Base-by-base conservation (phyloP, 2,329 filamentous ascomycete genomes). In the Neonectria magnoliae region DNA sequence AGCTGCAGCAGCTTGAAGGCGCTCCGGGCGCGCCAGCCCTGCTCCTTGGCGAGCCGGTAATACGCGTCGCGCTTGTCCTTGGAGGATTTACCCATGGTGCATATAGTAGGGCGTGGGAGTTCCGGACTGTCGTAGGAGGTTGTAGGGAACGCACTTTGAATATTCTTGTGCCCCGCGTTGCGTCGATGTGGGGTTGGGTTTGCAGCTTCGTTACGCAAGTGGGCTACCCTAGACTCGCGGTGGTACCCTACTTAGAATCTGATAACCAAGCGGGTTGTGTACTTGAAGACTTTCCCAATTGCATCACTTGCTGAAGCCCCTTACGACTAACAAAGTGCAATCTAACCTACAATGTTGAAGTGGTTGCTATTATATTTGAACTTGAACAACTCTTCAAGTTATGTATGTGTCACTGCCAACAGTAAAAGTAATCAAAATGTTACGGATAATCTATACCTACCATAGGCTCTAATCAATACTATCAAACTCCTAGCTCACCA, bases 61-160 rank as follows among this genome's bases (percentile, higher is more conserved):
- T 99, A 99, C 50, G 94, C 94, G 79, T 99, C 96, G 57, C 96
- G 92, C 82, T 99, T 99, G 77, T 99, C 96, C 81, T 99, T 99
- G 52, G 95, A 98, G 1, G 96, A 97, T 79, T 98, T 98, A 1
- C 94, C 94, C 94, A 97, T 97, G 31, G 48, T 80, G 68, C 56
- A 22, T 20, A 31, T 20, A 31, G 45, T 48, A 61, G 56, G 20
- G 20, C 29, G 11, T 59, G 33, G 51, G 57, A 50, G 44, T 25
- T 45, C n/a, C 13, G 20, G 47, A 51, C 44, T 44, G 54, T 58
- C 41, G 38, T 42, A 63, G 54, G 36, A 63, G 61, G 61, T 57
- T 45, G 62, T 65, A 9, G 22, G 31, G 66, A 68, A 61, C 44
- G 48, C 56, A 11, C 29, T 60, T 33, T 61, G 69, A 71, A 73